phyloP scores from a whole-genome alignment of 495 filamentous ascomycete genomes.

The Penicillium alfredii region DNA sequence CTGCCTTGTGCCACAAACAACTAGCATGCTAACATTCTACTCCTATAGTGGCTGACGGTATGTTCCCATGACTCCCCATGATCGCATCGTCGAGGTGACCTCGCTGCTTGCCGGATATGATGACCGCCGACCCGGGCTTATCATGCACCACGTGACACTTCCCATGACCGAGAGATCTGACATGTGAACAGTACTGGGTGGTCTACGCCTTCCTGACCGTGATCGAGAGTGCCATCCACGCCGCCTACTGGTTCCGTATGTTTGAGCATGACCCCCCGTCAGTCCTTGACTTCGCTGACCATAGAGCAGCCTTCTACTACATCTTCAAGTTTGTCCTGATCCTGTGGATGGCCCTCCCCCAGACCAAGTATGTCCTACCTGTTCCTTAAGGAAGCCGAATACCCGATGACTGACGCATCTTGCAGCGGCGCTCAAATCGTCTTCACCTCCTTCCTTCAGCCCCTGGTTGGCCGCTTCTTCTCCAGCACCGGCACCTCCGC shows the following conservation, averaged over 20 bases:
- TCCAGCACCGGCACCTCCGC: conserved; percentile 67
- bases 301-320: conserved; percentile 80
- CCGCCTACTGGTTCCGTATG: conserved; percentile 96
- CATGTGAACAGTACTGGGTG: conserved; percentile 78
- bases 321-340: conserved; percentile 98
- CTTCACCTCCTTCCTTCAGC: conserved; percentile 93
- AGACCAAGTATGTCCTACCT: conserved; percentile 75
- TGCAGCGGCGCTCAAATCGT: conserved; percentile 86
- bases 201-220: conserved; percentile 91
- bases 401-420: conserved; percentile 18
- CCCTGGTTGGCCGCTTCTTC: conserved; percentile 89
- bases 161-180: not conserved
- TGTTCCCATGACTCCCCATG: conserved; percentile 35
- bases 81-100: not conserved
- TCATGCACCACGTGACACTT: conserved; percentile 23
- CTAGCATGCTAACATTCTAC: conserved; percentile 10
- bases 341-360: conserved; percentile 94
- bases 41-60: conserved; percentile 60
- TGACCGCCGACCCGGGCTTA: conserved; percentile 7
- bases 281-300: conserved; percentile 13
- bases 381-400: not conserved
- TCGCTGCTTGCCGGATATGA: conserved; percentile 6
- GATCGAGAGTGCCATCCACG: conserved; percentile 84
- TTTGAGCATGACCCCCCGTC: conserved; percentile 10
- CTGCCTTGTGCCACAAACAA: conserved; percentile 8